These are phyloP conservation scores for Chlorella sp. DNA, from an alignment of 139 green algal genomes.

Conservation along the genomic window DNA sequence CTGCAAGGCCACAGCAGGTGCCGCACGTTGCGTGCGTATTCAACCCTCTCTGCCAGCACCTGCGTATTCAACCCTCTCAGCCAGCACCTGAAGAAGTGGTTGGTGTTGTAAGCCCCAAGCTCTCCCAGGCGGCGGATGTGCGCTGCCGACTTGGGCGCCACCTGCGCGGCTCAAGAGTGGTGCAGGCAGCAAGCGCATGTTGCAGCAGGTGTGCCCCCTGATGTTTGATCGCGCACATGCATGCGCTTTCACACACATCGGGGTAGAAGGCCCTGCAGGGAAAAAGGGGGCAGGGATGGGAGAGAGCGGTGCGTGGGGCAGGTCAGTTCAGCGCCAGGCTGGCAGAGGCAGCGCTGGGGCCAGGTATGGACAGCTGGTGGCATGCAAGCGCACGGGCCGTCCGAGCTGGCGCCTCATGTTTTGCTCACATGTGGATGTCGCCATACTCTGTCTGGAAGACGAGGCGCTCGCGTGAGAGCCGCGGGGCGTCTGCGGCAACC, in stretches of 20 bases:
- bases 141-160: slow-evolving; percentile 69
- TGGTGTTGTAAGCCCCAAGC: slow-evolving; percentile 80
- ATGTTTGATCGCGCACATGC: background rate
- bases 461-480: too few relatives aligned
- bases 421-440: slow-evolving; percentile 78
- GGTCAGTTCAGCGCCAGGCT: too few relatives aligned
- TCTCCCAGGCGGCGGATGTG: slow-evolving; percentile 80
- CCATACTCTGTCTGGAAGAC: slow-evolving; percentile 71
- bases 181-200: background rate
- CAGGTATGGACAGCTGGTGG: slow-evolving; percentile 13
- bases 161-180: background rate
- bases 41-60: background rate
- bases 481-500: too few relatives aligned
- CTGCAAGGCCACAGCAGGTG: too few relatives aligned
- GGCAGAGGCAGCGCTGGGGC: too few relatives aligned
- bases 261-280: slow-evolving; percentile 42
- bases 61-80: too few relatives aligned
- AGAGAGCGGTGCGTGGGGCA: background rate
- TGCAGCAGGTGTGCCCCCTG: background rate
- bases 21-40: background rate
- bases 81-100: slow-evolving; percentile 89
- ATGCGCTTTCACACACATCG: slow-evolving; percentile 2
- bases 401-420: too few relatives aligned
- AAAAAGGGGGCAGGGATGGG: too few relatives aligned
- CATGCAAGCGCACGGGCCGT: slow-evolving; percentile 80